A percentile compares a stretch with the other conserved stretches of the same genome.
These are phyloP conservation scores for Dinochytrium kinnereticum DNA, from an alignment of 371 early-diverging fungal genomes.

Conservation along the genomic window DNA sequence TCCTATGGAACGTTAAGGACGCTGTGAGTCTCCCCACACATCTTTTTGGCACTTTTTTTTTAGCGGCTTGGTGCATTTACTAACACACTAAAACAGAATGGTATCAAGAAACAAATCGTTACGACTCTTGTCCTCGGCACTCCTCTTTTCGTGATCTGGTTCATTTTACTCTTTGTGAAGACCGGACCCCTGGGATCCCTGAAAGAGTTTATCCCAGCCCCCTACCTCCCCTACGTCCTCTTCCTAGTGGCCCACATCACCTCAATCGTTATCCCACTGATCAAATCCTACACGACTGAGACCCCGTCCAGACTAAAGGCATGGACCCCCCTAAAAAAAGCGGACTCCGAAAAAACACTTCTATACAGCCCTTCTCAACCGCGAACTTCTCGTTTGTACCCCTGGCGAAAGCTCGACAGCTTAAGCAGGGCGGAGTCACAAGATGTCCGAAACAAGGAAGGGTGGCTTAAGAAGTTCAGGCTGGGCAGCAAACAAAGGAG, in stretches of 20 bases:
- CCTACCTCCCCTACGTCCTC: neutral
- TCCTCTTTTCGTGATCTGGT: slow-evolving; percentile 1
- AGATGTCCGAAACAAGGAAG: neutral
- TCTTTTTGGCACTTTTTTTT: neutral
- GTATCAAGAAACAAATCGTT: neutral
- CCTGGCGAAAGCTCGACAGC: neutral
- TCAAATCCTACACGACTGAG: neutral
- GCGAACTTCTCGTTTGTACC: neutral
- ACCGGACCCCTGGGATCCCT: neutral
- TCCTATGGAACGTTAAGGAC: neutral
- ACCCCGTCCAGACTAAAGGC: neutral
- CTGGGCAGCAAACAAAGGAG: neutral
- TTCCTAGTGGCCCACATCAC: slow-evolving; percentile 5
- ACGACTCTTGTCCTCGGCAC: slow-evolving; percentile 1
- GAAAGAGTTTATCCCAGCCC: neutral
- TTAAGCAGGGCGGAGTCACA: neutral
- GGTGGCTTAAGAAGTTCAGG: neutral
- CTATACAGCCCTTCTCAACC: too few species aligned
- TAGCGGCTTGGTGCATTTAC: neutral
- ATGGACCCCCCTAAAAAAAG: neutral
- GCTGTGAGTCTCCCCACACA: slow-evolving; percentile 4
- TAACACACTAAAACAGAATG: neutral
- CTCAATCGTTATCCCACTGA: slow-evolving; percentile 10
- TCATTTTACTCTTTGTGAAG: neutral
- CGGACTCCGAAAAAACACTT: neutral